Conservation (phyloP, 1,139 yeast species). For the Diutina neorugosa region DNA sequence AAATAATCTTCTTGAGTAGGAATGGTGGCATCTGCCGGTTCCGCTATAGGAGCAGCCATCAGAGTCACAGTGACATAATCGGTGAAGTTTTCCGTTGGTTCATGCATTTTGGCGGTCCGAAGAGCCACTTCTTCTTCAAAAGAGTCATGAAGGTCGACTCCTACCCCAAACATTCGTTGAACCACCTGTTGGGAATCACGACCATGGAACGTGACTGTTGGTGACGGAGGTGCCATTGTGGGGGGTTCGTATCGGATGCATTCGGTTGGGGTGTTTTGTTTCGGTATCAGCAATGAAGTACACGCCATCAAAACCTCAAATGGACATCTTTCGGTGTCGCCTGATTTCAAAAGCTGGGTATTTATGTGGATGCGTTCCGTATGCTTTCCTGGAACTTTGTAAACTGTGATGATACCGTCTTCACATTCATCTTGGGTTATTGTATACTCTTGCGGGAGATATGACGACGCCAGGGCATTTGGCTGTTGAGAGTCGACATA, state of each 20-base stretch:
- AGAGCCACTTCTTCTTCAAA: background rate
- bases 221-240: conserved; percentile 32
- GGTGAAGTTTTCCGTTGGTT: background rate
- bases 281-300: background rate
- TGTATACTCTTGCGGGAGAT: background rate
- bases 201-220: conserved; percentile 71
- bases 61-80: background rate
- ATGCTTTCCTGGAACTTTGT: conserved; percentile 47
- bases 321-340: conserved; percentile 33
- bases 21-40: background rate
- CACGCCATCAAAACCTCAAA: conserved; percentile 51
- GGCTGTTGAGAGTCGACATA: background rate
- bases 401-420: conserved; percentile 24
- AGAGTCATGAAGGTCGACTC: background rate
- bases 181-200: background rate
- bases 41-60: background rate
- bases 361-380: conserved; percentile 56
- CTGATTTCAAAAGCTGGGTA: conserved; percentile 41
- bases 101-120: background rate
- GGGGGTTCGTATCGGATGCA: background rate
- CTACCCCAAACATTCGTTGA: conserved; percentile 51
- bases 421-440: conserved; percentile 12
- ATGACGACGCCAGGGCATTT: background rate
- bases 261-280: conserved; percentile 1
- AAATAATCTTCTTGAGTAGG: background rate